phyloP scores from a whole-genome alignment of 805 yeast genomes.

The Wickerhamiella lipophila region DNA sequence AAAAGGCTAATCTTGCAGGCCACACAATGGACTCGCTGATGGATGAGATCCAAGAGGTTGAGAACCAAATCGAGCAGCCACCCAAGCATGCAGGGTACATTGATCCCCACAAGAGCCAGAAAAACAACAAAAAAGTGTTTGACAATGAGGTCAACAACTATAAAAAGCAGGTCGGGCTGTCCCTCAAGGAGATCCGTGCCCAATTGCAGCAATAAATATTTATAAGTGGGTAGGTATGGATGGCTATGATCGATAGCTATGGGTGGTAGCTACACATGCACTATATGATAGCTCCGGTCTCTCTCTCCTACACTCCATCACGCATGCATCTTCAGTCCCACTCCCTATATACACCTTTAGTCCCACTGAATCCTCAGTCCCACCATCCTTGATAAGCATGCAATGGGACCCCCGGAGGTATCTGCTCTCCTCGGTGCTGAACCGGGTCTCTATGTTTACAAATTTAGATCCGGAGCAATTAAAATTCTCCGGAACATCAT shows the following conservation, averaged over 20 bases:
- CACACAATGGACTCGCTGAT: slow-evolving; percentile 18
- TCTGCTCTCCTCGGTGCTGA: slow-evolving; percentile 63
- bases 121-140: slow-evolving; percentile 7
- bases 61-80: slow-evolving; percentile 5
- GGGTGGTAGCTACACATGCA: no score
- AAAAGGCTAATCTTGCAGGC: slow-evolving; percentile 19
- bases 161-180: slow-evolving; percentile 9
- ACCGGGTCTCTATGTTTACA: slow-evolving; percentile 70
- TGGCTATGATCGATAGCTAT: no score
- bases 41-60: slow-evolving; percentile 15
- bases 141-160: slow-evolving; percentile 3
- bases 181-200: slow-evolving; percentile 6
- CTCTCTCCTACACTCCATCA: no score
- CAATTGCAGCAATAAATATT: slow-evolving; percentile 1
- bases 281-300: no score
- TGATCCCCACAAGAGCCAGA: slow-evolving; percentile 13
- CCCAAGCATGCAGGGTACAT: slow-evolving; percentile 11
- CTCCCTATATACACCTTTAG: background rate
- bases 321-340: background rate
- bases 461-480: slow-evolving; percentile 69
- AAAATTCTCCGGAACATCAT: slow-evolving; percentile 56
- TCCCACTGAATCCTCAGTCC: background rate
- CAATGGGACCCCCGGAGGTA: slow-evolving; percentile 58
- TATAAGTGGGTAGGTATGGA: background rate
- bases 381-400: slow-evolving; percentile 16